phyloP scores from a whole-genome alignment of 2,329 filamentous ascomycete species.

The Blastomyces gilchristii region DNA sequence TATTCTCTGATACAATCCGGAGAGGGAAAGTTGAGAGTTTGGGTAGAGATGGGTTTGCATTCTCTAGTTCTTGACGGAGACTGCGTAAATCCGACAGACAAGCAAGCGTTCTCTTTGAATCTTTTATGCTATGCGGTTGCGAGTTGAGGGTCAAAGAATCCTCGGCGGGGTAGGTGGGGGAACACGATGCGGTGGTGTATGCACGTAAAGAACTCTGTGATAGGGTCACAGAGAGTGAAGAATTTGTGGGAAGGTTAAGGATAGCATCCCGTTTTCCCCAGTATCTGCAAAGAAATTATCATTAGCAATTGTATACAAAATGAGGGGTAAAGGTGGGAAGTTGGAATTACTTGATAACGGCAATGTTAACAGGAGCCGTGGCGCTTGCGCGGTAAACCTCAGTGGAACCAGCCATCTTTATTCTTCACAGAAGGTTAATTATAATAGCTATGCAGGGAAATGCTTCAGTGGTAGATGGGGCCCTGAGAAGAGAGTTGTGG shows the following conservation, averaged over 20 bases:
- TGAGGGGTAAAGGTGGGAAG: constrained; percentile 9
- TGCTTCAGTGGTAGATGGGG: background rate
- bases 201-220: constrained; percentile 89
- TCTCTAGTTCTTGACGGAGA: constrained; percentile 66
- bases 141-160: constrained; percentile 79
- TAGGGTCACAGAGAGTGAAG: constrained; percentile 91
- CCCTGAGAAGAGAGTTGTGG: too few species aligned
- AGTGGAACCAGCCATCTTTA: constrained; percentile 25
- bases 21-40: constrained; percentile 68
- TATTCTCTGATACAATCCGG: constrained; percentile 89
- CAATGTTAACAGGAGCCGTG: constrained; percentile 95
- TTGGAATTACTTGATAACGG: constrained; percentile 72
- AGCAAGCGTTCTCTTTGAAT: constrained; percentile 81
- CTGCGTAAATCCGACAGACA: constrained; percentile 79
- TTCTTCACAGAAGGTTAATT: background rate
- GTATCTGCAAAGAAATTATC: constrained; percentile 46
- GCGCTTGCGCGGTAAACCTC: constrained; percentile 82
- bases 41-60: constrained; percentile 60
- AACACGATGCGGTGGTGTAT: constrained; percentile 90
- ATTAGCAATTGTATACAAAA: constrained; percentile 6
- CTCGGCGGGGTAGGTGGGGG: constrained; percentile 53
- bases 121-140: constrained; percentile 64
- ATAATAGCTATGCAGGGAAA: background rate
- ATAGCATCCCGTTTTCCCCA: constrained; percentile 95
- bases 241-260: constrained; percentile 95